Percentiles rank a stretch among this genome's conserved stretches.
These are phyloP conservation scores for Rhodotorula babjevae DNA, from an alignment of 768 basidiomycete genomes.

Conservation along the genomic window DNA sequence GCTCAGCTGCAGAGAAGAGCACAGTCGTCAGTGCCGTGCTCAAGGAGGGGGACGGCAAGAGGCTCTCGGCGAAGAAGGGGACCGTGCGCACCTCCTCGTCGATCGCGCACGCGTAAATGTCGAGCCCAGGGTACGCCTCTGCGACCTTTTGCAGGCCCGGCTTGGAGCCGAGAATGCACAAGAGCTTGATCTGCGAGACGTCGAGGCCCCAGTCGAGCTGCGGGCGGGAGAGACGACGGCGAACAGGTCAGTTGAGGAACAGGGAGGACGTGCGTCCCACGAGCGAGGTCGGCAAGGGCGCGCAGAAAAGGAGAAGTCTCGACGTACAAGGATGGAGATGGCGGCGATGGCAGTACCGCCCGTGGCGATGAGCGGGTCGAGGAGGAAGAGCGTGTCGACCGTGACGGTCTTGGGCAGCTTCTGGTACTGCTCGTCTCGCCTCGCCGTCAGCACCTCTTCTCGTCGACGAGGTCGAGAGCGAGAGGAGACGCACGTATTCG, in stretches of 20 bases:
- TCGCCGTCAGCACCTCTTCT: not conserved
- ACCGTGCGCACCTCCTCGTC: constrained; percentile 24
- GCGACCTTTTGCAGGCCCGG: constrained; percentile 67
- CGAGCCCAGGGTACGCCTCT: constrained; percentile 66
- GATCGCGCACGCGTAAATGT: constrained; percentile 54
- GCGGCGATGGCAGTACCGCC: constrained; percentile 89
- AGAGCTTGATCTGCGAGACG: constrained; percentile 71
- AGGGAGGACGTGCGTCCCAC: no score
- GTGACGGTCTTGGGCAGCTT: constrained; percentile 71
- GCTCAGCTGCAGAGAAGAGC: constrained; percentile 54
- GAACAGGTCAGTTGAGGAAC: no score
- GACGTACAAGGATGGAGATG: constrained; percentile 63
- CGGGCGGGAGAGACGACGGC: no score
- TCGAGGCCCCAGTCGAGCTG: constrained; percentile 48
- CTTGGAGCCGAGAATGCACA: constrained; percentile 73
- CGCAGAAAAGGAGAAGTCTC: constrained; percentile 53
- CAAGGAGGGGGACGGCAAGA: not conserved
- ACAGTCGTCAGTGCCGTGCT: not conserved
- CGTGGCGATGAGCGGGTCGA: constrained; percentile 91
- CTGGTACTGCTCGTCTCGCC: constrained; percentile 1
- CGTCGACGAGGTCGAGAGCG: not conserved
- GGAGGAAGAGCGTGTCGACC: constrained; percentile 75
- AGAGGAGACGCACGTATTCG: constrained; percentile 33
- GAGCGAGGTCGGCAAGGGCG: no score
- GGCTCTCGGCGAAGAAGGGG: not conserved